Evolutionary conservation across 805 yeast genomes (phyloP), one percentile per base, ranked within the genome.

Genomic region (Suhomyces kilbournensis): DNA sequence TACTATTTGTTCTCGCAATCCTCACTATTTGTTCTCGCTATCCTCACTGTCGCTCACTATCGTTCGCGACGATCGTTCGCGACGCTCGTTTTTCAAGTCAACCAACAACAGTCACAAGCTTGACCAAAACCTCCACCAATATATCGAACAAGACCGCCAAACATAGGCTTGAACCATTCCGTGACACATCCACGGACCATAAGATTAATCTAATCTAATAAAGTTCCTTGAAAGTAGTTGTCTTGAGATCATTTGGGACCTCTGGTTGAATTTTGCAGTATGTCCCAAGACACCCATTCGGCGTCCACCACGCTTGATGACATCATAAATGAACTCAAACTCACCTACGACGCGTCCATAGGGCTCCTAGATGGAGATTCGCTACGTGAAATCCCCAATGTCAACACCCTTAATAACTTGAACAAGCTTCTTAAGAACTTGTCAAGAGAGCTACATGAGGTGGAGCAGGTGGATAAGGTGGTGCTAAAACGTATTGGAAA

Each of bases 281-380:
- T 34, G 42, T 19, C 51, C 47, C 34, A 35, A 19, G 51, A 49
- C 7, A 32, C 26, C 22, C 55, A 49, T 44, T 61, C 71, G 6
- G 77, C 78, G 10, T 68, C 78, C 4, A 74, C 77, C 4, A 68
- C 74, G 7, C 62, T 86, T 48, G 76, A 77, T 26, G 79, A 80
- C 50, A 78, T 86, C 12, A 68, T 86, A 50, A 69, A 70, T 45
- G 82, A 80, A 56, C 66, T 85, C 38, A 73, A 76, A 46, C 65
- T 86, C 49, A 69, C 80, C 0, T 86, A 81, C 61, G 88, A 85
- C 59, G 71, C 79, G 4, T 79, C 81, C 39, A 71, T 79, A 15
- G 91, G 91, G 1, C 66, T 81, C 49, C 66, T 86, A 22, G 84
- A 78, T 57, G 92, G 92, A 0, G 84, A 81, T 17, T 61, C 76